Evolutionary conservation across 345 rosid genomes (phyloP), one percentile per base, ranked within the genome.

Genomic region (Camelina sativa): DNA sequence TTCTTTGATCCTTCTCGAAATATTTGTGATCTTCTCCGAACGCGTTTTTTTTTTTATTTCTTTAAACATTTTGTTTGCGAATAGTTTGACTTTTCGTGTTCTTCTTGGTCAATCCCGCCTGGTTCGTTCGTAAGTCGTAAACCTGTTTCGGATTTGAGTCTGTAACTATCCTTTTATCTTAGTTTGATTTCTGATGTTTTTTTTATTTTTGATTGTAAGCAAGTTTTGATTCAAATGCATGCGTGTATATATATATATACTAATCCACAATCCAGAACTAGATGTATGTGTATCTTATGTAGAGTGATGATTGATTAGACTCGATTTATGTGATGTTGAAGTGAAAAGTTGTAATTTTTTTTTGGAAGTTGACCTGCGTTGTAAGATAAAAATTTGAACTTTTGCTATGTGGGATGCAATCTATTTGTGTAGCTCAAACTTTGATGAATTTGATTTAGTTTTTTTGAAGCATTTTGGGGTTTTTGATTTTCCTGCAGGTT

Each of bases 21-120:
- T 40, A 13, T 5, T 54, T 34, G 51, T 62, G 16, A 7, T 46
- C 57, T 38, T 63, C 75, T 0, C 68, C 1, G 51, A 55, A 72
- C 57, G 67, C 56, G 53, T 34, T 34, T 34, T 34, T 32, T 62
- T 76, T 62, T 76, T 7, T n/a, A 56, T 25, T 23, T 23, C 3
- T 23, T 1, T 1, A 25, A 25, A 25, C 28, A 35, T 17, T 35
- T 47, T 37, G 20, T 25, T 35, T 1, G 47, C 0, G 23, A n/a
- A n/a, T 44, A 6, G 53, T 52, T 69, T 79, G 82, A 79, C 75
- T 74, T 69, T 69, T 28, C 55, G 30, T 17, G 4, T 25, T n/a
- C 56, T 19, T n/a, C 62, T 59, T 46, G 66, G 25, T 19, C 46
- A 69, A 57, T 71, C 61, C 71, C 72, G 54, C 23, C 11, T 58